Evolutionary conservation across 768 basidiomycete species (phyloP).

Genomic region (Gymnopilus junonius): DNA sequence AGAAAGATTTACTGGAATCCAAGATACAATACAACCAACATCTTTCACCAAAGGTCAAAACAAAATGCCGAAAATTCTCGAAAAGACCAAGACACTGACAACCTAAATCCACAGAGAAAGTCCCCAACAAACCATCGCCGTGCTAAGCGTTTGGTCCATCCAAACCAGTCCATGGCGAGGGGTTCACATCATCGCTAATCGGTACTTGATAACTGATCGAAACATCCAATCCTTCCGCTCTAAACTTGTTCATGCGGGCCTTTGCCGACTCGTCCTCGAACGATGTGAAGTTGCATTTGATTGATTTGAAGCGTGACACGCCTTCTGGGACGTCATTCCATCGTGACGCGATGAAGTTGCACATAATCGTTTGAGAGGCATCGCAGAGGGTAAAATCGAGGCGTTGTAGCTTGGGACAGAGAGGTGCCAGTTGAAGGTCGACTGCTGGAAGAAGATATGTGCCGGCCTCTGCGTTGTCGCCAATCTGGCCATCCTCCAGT

Average conservation of each 20-base stretch:
- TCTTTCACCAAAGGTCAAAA: too few relatives aligned
- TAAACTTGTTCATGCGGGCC: conserved; percentile 20
- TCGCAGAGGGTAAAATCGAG: conserved; percentile 31
- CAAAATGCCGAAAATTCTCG: not conserved
- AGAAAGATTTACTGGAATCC: too few relatives aligned
- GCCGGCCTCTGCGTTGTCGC: not conserved
- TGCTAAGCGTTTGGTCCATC: conserved; percentile 10
- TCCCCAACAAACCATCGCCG: too few relatives aligned
- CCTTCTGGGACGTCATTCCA: conserved; percentile 19
- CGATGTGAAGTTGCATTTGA: conserved; percentile 30
- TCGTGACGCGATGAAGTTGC: conserved; percentile 29
- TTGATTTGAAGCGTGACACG: conserved; percentile 20
- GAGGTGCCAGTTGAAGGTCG: conserved; percentile 1
- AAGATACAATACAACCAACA: not conserved
- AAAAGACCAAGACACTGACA: not conserved
- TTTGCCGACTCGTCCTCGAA: conserved; percentile 25
- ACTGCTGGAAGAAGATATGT: not conserved
- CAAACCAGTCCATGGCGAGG: conserved; percentile 34
- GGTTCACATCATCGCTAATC: conserved; percentile 28
- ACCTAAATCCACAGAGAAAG: not conserved
- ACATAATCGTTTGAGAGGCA: conserved; percentile 28
- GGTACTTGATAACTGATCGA: conserved; percentile 27
- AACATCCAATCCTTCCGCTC: conserved; percentile 26
- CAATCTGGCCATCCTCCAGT: not conserved
- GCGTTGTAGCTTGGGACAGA: conserved; percentile 28